A percentile compares a stretch with the other conserved stretches of the same genome.
These are phyloP conservation scores for Sequoia sempervirens DNA, from an alignment of 75 land plant genomes.

Conservation along the genomic window DNA sequence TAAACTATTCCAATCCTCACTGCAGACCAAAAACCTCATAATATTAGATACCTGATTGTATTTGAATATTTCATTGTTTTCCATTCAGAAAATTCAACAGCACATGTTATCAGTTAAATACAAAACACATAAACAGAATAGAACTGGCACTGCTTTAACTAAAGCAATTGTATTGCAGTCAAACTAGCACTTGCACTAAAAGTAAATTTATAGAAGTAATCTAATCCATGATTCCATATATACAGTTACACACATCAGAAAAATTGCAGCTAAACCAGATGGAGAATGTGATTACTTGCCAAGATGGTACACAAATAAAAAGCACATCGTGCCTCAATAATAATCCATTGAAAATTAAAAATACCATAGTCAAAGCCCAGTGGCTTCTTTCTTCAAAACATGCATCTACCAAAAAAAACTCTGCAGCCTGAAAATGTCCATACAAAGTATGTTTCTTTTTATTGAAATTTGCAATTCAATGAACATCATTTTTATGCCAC, in stretches of 20 bases:
- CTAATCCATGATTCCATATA: background rate
- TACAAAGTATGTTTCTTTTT: background rate
- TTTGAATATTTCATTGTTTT: background rate
- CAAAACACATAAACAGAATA: background rate
- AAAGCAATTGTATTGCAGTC: background rate
- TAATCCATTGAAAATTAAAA: background rate
- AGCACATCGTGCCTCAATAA: background rate
- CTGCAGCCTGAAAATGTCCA: background rate
- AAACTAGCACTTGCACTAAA: background rate
- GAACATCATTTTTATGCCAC: background rate
- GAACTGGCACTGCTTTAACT: background rate
- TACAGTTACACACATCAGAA: background rate
- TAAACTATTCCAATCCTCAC: constrained; percentile 66
- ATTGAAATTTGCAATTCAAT: too few species aligned
- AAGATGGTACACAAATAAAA: background rate
- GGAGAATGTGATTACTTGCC: background rate
- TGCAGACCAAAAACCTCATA: constrained; percentile 20
- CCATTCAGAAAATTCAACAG: background rate
- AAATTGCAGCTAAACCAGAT: background rate
- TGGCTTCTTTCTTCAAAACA: background rate
- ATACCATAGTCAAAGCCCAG: background rate
- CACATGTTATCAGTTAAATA: background rate
- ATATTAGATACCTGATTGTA: background rate
- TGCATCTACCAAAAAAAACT: background rate
- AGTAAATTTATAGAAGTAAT: background rate